phyloP scores from a whole-genome alignment of 306 rosid species.

The Glycine tomentella region DNA sequence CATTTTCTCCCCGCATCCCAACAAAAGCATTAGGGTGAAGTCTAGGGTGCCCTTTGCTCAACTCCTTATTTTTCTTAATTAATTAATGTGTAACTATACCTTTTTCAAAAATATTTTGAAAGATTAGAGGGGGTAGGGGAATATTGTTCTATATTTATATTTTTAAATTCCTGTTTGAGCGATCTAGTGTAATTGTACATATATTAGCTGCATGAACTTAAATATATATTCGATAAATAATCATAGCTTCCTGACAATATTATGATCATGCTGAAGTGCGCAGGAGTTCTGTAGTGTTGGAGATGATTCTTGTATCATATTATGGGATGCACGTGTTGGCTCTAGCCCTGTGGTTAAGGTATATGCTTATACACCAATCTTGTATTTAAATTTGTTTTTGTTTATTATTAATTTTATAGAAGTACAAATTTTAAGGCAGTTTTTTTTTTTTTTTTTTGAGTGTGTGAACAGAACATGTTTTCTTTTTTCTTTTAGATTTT shows the following conservation, averaged over 20 bases:
- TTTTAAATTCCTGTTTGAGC: conserved; percentile 16
- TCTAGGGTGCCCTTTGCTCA: conserved; percentile 2
- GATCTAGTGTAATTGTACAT: conserved; percentile 27
- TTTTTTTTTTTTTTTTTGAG: neutral
- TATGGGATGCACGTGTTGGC: conserved; percentile 98
- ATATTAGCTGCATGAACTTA: conserved; percentile 11
- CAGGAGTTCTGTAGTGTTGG: conserved; percentile 99
- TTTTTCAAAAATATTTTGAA: conserved; percentile 6
- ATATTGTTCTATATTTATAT: conserved; percentile 28
- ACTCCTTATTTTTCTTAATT: conserved; percentile 7
- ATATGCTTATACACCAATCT: conserved; percentile 8
- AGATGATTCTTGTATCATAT: conserved; percentile 95
- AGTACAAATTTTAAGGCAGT: neutral
- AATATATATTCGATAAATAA: conserved; percentile 10
- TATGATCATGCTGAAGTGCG: conserved; percentile 66
- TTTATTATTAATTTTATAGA: conserved; percentile 5
- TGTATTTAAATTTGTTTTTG: conserved; percentile 8
- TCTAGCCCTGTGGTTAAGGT: conserved; percentile 92
- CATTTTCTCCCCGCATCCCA: neutral
- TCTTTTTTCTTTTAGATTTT: neutral
- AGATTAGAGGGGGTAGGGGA: neutral
- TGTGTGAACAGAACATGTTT: neutral
- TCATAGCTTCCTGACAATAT: conserved; percentile 50
- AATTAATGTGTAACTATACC: conserved; percentile 1
- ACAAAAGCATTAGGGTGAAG: conserved; percentile 1